Conservation (phyloP, 305 asterid genomes). For the Stenogyne calaminthoides region DNA sequence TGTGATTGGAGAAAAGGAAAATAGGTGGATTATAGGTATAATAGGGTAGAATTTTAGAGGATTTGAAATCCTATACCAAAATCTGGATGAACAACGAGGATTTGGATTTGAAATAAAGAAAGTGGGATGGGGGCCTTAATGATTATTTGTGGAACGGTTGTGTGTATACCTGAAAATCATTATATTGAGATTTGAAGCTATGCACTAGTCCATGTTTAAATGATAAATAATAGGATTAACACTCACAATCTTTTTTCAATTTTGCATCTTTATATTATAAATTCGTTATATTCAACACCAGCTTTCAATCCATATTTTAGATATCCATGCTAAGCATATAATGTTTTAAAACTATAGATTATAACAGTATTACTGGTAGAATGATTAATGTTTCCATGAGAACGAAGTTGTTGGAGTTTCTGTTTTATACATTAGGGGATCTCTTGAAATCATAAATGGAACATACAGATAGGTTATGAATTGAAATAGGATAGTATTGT, state of each 20-base stretch:
- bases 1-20: too few relatives aligned
- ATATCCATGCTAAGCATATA: not conserved
- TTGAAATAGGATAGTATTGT: not conserved
- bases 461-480: not conserved
- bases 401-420: not conserved
- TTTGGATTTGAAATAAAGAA: too few relatives aligned
- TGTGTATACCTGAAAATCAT: not conserved
- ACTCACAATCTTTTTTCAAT: not conserved
- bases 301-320: not conserved
- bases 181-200: not conserved
- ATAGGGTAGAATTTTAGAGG: too few relatives aligned
- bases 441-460: not conserved
- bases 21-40: too few relatives aligned
- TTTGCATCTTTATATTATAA: constrained; percentile 1
- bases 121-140: not conserved
- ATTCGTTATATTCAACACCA: not conserved
- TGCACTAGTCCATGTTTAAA: not conserved
- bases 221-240: constrained; percentile 3
- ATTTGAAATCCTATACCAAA: too few relatives aligned
- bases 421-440: not conserved
- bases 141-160: not conserved
- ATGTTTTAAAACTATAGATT: not conserved
- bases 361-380: not conserved
- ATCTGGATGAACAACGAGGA: too few relatives aligned
- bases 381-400: constrained; percentile 19